Evolutionary conservation across 1,284 basidiomycete species (phyloP).

Genomic region (Cutaneotrichosporon arboriforme): DNA sequence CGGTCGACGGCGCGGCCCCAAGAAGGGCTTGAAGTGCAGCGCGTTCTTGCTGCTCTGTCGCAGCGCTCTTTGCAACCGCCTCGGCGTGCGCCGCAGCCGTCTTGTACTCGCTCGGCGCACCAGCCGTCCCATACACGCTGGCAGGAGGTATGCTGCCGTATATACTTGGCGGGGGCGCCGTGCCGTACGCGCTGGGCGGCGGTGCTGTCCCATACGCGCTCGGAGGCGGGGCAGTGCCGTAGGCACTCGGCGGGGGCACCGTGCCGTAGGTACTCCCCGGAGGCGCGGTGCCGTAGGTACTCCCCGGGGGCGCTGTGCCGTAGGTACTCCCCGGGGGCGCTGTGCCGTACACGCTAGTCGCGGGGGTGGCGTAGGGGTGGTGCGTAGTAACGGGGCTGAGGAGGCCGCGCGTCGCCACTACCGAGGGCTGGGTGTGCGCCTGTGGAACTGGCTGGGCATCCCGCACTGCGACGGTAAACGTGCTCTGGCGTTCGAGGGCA

Average conservation of each 20-base stretch:
- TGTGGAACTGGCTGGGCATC: no score
- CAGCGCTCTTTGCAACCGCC: no score
- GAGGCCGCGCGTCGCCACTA: no score
- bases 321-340: neutral
- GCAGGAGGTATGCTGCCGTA: neutral
- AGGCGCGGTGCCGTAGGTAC: neutral
- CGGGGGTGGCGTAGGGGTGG: no score
- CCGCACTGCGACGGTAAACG: neutral
- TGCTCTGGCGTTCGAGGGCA: constrained; percentile 2
- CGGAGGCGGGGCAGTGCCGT: neutral
- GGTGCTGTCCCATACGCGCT: constrained; percentile 1
- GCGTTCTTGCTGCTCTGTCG: no score
- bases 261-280: neutral
- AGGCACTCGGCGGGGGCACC: neutral
- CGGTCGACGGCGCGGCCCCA: no score
- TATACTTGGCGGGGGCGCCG: neutral
- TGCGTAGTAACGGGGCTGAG: no score
- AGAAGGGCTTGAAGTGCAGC: no score
- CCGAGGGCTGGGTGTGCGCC: no score
- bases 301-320: neutral
- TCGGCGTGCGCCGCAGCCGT: no score
- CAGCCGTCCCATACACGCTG: neutral
- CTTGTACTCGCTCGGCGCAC: neutral
- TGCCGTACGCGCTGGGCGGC: neutral
- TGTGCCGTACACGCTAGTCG: neutral